Percentiles rank a stretch among this genome's conserved stretches.
phyloP scores from a whole-genome alignment of 768 basidiomycete species.

The Agrocybe chaxingu region DNA sequence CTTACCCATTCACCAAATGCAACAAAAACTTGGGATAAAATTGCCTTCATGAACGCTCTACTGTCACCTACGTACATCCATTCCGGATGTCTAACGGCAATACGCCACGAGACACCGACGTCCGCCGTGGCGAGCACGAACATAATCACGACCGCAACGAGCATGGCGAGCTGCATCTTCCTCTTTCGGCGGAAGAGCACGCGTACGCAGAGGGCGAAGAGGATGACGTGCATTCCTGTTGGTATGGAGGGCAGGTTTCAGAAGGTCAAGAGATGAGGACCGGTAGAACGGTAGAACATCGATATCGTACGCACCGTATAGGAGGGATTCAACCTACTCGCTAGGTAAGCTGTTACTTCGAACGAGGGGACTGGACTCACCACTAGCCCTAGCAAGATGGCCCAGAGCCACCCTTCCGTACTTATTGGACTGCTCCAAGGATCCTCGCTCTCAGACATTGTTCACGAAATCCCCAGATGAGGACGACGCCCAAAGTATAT shows the following conservation, averaged over 20 bases:
- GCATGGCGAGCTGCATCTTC: conserved; percentile 12
- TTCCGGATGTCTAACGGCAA: conserved; percentile 8
- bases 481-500: no score
- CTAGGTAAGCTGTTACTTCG: not conserved
- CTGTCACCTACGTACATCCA: conserved; percentile 7
- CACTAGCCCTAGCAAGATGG: conserved; percentile 8
- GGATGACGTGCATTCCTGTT: conserved; percentile 26
- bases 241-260: no score
- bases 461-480: no score
- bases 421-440: no score
- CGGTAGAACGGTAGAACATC: no score
- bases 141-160: conserved; percentile 15
- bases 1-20: conserved; percentile 24
- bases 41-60: conserved; percentile 4
- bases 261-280: no score
- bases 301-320: conserved; percentile 20
- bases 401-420: no score
- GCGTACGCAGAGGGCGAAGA: conserved; percentile 24
- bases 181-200: conserved; percentile 13
- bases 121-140: conserved; percentile 20
- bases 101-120: conserved; percentile 15
- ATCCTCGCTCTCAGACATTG: no score
- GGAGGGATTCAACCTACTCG: conserved; percentile 22
- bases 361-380: conserved; percentile 5
- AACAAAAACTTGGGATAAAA: conserved; percentile 21